These are phyloP conservation scores for Lactarius tabidus DNA, from an alignment of 768 basidiomycete species.

Conservation along the genomic window DNA sequence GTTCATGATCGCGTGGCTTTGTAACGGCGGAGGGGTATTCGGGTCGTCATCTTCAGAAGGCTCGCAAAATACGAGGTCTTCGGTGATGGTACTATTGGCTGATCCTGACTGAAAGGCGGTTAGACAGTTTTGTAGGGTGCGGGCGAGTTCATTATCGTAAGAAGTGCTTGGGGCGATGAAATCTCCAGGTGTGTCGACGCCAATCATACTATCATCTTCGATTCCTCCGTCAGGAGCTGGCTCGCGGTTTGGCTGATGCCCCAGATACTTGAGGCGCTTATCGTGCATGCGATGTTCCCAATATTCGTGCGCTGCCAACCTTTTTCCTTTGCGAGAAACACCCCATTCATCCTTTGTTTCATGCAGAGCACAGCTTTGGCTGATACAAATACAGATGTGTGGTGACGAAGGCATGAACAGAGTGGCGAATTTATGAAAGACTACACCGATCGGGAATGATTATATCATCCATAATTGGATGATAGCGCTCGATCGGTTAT, in stretches of 20 bases:
- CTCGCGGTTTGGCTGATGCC: background rate
- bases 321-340: background rate
- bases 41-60: background rate
- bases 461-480: no score
- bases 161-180: background rate
- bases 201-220: background rate
- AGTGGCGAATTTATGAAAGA: no score
- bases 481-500: no score
- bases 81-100: background rate
- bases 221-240: background rate
- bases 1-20: background rate
- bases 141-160: background rate
- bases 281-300: background rate
- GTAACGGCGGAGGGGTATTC: background rate
- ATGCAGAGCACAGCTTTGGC: background rate
- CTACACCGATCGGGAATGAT: background rate
- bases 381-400: background rate
- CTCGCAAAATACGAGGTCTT: background rate
- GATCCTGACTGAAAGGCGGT: background rate
- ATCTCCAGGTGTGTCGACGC: background rate
- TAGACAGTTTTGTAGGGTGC: background rate
- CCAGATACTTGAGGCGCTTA: background rate
- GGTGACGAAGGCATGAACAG: background rate
- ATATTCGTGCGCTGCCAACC: background rate
- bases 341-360: background rate